phyloP scores from a whole-genome alignment of 805 yeast species.

The Metschnikowia corniflorae region DNA sequence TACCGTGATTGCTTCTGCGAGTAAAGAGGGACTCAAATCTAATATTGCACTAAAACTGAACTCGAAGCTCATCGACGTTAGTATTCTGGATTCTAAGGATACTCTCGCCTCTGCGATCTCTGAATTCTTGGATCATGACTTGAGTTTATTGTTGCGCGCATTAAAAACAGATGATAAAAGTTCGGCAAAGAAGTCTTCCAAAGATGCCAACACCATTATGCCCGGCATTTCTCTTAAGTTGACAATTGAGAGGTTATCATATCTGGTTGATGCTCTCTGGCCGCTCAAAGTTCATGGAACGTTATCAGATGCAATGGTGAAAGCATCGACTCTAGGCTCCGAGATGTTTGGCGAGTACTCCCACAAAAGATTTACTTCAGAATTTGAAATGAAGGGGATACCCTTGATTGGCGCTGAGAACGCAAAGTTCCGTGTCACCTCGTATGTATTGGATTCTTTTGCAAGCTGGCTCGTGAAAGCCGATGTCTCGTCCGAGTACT shows the following conservation, averaged over 20 bases:
- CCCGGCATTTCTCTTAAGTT: constrained; percentile 8
- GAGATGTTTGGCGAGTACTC: constrained; percentile 2
- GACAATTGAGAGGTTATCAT: not conserved
- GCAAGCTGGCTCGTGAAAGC: constrained; percentile 16
- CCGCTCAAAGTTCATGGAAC: constrained; percentile 11
- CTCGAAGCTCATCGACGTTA: constrained; percentile 5
- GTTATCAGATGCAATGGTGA: constrained; percentile 2
- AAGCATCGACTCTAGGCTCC: constrained; percentile 1
- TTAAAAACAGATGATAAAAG: not conserved
- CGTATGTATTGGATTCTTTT: constrained; percentile 13
- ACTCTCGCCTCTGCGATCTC: constrained; percentile 1
- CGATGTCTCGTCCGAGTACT: constrained; percentile 25
- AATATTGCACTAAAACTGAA: constrained; percentile 3
- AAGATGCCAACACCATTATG: not conserved
- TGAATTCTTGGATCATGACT: constrained; percentile 2
- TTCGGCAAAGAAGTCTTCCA: not conserved
- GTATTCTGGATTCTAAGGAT: constrained; percentile 7
- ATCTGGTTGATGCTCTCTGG: constrained; percentile 6
- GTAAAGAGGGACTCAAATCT: not conserved
- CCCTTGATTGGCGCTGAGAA: constrained; percentile 24
- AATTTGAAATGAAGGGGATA: constrained; percentile 13
- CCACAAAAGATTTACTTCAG: constrained; percentile 17
- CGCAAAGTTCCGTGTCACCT: constrained; percentile 21
- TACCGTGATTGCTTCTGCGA: constrained; percentile 4
- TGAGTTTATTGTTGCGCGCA: not conserved